These are phyloP conservation scores for Bonia amplexicaulis DNA, from an alignment of 176 grass and related monocot genomes.

Conservation along the genomic window DNA sequence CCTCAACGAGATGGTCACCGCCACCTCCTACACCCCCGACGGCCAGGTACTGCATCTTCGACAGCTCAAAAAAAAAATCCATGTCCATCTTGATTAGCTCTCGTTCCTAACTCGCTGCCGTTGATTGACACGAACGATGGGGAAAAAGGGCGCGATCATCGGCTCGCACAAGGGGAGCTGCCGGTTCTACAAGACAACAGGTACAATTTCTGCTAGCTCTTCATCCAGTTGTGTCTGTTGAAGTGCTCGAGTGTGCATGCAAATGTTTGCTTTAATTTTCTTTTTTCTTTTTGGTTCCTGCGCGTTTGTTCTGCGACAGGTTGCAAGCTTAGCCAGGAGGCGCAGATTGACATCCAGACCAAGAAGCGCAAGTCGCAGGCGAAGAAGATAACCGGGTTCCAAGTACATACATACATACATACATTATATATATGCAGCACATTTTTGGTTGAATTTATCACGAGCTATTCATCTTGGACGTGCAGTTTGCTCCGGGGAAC, in stretches of 20 bases:
- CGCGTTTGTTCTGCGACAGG: constrained; percentile 13
- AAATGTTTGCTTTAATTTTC: not conserved
- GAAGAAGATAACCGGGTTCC: constrained; percentile 92
- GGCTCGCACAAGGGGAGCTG: constrained; percentile 84
- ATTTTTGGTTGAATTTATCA: not conserved
- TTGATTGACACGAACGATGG: not conserved
- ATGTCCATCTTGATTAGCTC: no score
- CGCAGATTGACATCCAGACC: constrained; percentile 61
- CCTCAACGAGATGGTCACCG: constrained; percentile 95
- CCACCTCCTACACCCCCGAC: constrained; percentile 74
- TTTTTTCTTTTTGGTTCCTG: no score
- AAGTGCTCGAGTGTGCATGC: not conserved
- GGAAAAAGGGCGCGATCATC: constrained; percentile 55
- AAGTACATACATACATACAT: constrained; percentile 24
- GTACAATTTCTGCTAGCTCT: constrained; percentile 21
- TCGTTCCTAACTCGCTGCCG: not conserved
- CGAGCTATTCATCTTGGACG: not conserved
- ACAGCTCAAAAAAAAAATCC: not conserved
- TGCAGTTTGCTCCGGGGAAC: constrained; percentile 68
- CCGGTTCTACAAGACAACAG: constrained; percentile 66
- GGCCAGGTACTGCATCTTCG: constrained; percentile 39
- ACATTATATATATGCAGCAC: not conserved
- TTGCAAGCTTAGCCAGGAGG: constrained; percentile 61
- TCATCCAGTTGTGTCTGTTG: not conserved
- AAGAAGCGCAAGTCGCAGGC: constrained; percentile 72